Conservation (phyloP, 768 basidiomycete genomes). For the Sporobolomyces pararoseus region DNA sequence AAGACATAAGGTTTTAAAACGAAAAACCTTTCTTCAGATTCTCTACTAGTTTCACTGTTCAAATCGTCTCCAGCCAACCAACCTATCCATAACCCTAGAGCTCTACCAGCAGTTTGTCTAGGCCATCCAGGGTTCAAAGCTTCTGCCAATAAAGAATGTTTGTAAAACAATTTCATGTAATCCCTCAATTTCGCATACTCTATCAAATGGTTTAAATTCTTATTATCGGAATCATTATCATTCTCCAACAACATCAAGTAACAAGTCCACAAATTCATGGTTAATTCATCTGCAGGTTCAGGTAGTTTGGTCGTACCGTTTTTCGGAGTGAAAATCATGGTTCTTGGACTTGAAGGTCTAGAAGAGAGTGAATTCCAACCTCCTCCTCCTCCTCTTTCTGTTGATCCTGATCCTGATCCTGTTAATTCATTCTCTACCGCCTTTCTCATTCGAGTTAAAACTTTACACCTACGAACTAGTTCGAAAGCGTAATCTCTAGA, state of each 20-base stretch:
- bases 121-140: conserved; percentile 50
- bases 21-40: conserved; percentile 50
- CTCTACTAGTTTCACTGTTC: conserved; percentile 40
- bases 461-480: conserved; percentile 60
- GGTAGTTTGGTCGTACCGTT: conserved; percentile 7
- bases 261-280: conserved; percentile 60
- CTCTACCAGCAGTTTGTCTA: conserved; percentile 46
- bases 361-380: too few species aligned
- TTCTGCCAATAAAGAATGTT: conserved; percentile 47
- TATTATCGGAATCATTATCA: conserved; percentile 47
- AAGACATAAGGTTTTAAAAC: conserved; percentile 53
- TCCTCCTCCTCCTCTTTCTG: conserved; percentile 40
- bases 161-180: conserved; percentile 48
- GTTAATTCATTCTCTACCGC: too few species aligned
- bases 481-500: conserved; percentile 59
- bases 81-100: conserved; percentile 49
- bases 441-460: conserved; percentile 59
- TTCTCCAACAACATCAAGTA: conserved; percentile 80
- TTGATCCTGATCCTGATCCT: conserved; percentile 45
- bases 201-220: conserved; percentile 40
- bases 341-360: conserved; percentile 32
- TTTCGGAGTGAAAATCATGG: conserved; percentile 34
- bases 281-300: conserved; percentile 43
- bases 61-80: conserved; percentile 44
- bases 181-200: conserved; percentile 43